Evolutionary conservation across 2,329 filamentous ascomycete species (phyloP).

Genomic region (Mollisiaceae sp.): DNA sequence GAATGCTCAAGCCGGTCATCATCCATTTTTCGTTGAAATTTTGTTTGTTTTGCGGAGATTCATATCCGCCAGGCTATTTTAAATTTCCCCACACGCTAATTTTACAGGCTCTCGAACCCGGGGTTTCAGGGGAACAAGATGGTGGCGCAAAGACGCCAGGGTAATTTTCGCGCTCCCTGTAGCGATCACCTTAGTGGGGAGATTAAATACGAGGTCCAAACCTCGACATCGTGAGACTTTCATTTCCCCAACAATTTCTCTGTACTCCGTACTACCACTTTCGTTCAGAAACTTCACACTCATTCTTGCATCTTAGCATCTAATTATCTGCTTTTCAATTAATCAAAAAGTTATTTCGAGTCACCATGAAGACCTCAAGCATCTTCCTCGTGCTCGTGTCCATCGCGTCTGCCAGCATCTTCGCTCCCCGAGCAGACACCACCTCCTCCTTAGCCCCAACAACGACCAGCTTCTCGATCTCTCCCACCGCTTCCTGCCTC

Average conservation of each 20-base stretch:
- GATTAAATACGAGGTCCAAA: conserved; percentile 9
- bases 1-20: no score
- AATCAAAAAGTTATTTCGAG: neutral
- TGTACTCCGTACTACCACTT: neutral
- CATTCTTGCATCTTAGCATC: neutral
- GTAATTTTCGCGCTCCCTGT: conserved; percentile 3
- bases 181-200: neutral
- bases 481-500: conserved; percentile 7
- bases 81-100: conserved; percentile 10
- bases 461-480: conserved; percentile 8
- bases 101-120: neutral
- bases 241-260: neutral
- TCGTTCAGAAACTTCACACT: conserved; percentile 9
- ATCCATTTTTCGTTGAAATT: neutral
- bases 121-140: conserved; percentile 4
- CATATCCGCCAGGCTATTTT: neutral
- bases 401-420: neutral
- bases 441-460: neutral
- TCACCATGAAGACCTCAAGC: conserved; percentile 9
- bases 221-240: neutral
- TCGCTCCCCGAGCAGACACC: neutral
- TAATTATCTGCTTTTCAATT: neutral
- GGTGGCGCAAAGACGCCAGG: neutral
- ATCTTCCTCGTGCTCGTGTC: conserved; percentile 1
- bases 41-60: neutral